These are phyloP conservation scores for Rhizomucor pusillus DNA, from an alignment of 371 early-diverging fungal genomes.

Conservation along the genomic window DNA sequence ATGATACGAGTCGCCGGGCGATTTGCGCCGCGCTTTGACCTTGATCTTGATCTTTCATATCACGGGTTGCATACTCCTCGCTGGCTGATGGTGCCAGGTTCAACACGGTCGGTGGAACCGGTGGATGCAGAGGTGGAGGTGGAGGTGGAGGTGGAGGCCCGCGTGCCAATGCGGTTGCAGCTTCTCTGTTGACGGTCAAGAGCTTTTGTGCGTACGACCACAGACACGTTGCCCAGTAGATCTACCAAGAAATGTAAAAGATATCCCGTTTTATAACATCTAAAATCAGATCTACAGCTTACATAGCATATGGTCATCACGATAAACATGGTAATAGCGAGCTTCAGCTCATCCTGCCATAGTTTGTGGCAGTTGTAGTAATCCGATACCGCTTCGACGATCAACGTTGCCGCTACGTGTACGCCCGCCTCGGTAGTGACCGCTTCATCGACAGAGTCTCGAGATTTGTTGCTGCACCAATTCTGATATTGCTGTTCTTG, in stretches of 20 bases:
- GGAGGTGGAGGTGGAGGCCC: slow-evolving; percentile 5
- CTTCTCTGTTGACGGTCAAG: slow-evolving; percentile 5
- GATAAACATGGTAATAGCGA: slow-evolving; percentile 27
- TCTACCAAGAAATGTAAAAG: slow-evolving; percentile 6
- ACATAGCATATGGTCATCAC: slow-evolving; percentile 31
- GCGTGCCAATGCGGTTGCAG: slow-evolving; percentile 2
- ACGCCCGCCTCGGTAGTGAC: not conserved
- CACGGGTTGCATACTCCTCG: not conserved
- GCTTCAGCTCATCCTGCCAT: slow-evolving; percentile 42
- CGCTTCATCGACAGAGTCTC: slow-evolving; percentile 4
- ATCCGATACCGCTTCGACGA: slow-evolving; percentile 20
- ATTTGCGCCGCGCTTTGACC: slow-evolving; percentile 8
- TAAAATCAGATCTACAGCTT: slow-evolving; percentile 7
- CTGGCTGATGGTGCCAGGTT: slow-evolving; percentile 7
- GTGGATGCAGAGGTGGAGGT: slow-evolving; percentile 2
- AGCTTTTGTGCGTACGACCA: slow-evolving; percentile 39
- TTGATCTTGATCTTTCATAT: not conserved
- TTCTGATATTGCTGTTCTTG: slow-evolving; percentile 16
- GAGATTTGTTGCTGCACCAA: slow-evolving; percentile 25
- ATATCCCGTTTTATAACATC: not conserved
- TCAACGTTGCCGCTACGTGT: not conserved
- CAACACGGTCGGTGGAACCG: slow-evolving; percentile 1
- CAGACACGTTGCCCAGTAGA: slow-evolving; percentile 38
- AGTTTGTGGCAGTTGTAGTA: slow-evolving; percentile 33
- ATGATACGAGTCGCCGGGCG: not conserved